Conservation (phyloP, 148 eudicot genomes). For the Fagopyrum esculentum region DNA sequence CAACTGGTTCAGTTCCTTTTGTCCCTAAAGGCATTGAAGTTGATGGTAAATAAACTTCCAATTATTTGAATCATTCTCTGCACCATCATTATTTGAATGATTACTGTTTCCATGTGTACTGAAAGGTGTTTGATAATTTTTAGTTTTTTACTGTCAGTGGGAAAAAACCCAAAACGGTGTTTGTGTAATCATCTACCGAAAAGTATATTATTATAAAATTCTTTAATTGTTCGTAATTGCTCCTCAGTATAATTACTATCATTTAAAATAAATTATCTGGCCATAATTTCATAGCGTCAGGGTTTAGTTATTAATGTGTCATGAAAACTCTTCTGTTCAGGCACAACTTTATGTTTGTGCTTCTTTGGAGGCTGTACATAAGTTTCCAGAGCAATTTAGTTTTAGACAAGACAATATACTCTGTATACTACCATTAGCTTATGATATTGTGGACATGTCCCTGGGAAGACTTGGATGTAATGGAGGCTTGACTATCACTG, state of each 20-base stretch:
- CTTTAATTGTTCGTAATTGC: no score
- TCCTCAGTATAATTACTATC: no score
- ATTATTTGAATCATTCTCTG: neutral
- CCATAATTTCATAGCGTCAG: neutral
- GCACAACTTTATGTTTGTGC: no score
- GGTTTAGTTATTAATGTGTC: neutral
- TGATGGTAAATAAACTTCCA: conserved; percentile 58
- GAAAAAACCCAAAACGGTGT: no score
- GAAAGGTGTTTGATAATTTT: neutral
- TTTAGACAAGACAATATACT: neutral
- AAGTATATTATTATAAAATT: no score
- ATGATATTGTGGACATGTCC: neutral
- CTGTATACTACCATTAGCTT: neutral
- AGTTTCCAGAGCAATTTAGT: neutral
- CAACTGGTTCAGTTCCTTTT: conserved; percentile 91
- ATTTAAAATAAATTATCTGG: neutral
- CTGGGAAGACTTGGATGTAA: neutral
- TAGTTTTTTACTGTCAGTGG: neutral
- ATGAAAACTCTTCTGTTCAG: neutral
- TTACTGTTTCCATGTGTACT: neutral
- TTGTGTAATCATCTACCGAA: no score
- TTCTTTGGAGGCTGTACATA: no score
- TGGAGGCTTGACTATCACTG: neutral
- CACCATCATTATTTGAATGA: neutral
- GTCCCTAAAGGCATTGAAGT: conserved; percentile 98